phyloP scores from a whole-genome alignment of 2,329 filamentous ascomycete genomes.

The Xylaria sp. region DNA sequence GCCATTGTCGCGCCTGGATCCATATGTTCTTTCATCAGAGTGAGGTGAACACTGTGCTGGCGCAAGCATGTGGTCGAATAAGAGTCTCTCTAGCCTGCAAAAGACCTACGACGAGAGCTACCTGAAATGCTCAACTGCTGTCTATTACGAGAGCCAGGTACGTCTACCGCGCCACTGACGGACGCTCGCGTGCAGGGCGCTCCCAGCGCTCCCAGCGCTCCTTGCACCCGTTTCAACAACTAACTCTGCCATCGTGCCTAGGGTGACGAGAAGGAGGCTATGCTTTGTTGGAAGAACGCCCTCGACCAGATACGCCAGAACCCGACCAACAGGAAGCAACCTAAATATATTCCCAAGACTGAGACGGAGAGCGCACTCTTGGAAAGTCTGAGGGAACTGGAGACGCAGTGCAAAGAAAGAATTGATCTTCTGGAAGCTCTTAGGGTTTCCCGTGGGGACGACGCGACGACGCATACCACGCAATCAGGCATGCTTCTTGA shows the following conservation, averaged over 20 bases:
- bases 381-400: slow-evolving; percentile 79
- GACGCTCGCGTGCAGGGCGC: no score
- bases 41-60: slow-evolving; percentile 10
- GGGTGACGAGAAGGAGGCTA: slow-evolving; percentile 89
- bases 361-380: slow-evolving; percentile 84
- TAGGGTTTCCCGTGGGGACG: slow-evolving; percentile 62
- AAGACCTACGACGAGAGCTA: slow-evolving; percentile 99
- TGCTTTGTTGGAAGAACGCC: slow-evolving; percentile 86
- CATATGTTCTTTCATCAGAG: slow-evolving; percentile 13
- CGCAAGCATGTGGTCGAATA: slow-evolving; percentile 55
- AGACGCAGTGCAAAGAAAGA: slow-evolving; percentile 90
- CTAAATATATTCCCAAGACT: slow-evolving; percentile 69
- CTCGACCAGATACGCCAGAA: slow-evolving; percentile 88
- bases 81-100: slow-evolving; percentile 73
- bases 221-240: slow-evolving; percentile 1
- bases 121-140: slow-evolving; percentile 89
- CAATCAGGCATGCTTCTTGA: slow-evolving; percentile 26
- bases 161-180: slow-evolving; percentile 6
- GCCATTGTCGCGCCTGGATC: neutral
- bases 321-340: slow-evolving; percentile 73
- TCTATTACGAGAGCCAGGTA: slow-evolving; percentile 95
- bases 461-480: slow-evolving; percentile 35
- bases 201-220: slow-evolving; percentile 2
- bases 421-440: slow-evolving; percentile 86
- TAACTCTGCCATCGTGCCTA: slow-evolving; percentile 40